phyloP scores from a whole-genome alignment of 176 grass and related monocot species.

The Echinochloa phyllopogon region DNA sequence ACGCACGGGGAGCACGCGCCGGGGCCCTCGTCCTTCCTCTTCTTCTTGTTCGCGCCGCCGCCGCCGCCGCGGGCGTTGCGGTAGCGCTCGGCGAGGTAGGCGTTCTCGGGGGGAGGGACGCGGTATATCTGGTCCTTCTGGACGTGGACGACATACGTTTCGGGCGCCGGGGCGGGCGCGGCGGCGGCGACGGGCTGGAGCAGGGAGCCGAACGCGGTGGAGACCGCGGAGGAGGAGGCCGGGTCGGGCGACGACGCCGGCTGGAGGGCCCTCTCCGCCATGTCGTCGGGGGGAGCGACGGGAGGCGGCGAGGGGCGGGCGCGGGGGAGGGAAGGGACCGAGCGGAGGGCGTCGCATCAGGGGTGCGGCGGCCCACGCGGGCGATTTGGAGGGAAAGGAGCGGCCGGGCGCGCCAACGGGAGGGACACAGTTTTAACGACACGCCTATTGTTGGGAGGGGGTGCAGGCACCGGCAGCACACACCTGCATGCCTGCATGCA shows the following conservation, averaged over 20 bases:
- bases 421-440: conserved; percentile 21
- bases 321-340: not conserved
- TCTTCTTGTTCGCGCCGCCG: not conserved
- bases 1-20: conserved; percentile 43
- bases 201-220: conserved; percentile 43
- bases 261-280: conserved; percentile 78
- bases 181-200: conserved; percentile 20
- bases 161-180: not conserved
- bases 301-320: conserved; percentile 11
- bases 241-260: conserved; percentile 35
- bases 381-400: conserved; percentile 52
- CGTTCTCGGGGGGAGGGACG: conserved; percentile 89
- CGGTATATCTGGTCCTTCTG: conserved; percentile 95
- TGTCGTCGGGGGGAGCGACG: conserved; percentile 35
- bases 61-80: conserved; percentile 42
- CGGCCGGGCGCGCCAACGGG: conserved; percentile 15
- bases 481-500: too few species aligned
- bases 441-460: conserved; percentile 56
- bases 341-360: conserved; percentile 50
- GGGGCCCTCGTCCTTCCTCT: not conserved
- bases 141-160: conserved; percentile 82
- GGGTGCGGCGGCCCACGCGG: conserved; percentile 5
- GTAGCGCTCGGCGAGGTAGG: conserved; percentile 70
- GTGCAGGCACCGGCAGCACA: not conserved
- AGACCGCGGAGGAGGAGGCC: conserved; percentile 17